A percentile compares a stretch with the other conserved stretches of the same genome.
Conservation (phyloP, 2,329 filamentous ascomycete species). For the Pseudonectria buxi region DNA sequence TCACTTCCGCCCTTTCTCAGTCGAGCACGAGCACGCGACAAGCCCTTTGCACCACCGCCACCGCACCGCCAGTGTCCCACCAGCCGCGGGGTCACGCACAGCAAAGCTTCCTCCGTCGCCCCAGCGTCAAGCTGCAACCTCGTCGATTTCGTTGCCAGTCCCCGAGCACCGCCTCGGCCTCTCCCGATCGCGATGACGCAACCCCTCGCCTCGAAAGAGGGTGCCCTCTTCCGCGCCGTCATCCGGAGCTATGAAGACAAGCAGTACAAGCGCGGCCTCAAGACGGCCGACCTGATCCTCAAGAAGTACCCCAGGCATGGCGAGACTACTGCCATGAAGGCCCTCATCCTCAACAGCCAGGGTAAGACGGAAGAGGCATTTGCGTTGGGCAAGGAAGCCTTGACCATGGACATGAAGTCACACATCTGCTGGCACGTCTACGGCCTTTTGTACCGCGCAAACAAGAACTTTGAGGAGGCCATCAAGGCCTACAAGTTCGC, state of each 20-base stretch:
- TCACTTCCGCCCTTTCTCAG: too few species aligned
- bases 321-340: constrained; percentile 98
- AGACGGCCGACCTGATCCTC: constrained; percentile 92
- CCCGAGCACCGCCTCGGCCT: not conserved
- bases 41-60: not conserved
- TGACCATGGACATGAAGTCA: constrained; percentile 96
- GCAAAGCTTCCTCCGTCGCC: not conserved
- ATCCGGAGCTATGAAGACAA: constrained; percentile 97
- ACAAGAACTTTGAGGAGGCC: constrained; percentile 97
- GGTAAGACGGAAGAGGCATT: constrained; percentile 94
- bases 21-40: too few species aligned
- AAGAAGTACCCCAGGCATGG: constrained; percentile 93
- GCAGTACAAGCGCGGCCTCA: constrained; percentile 92
- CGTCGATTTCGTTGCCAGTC: not conserved
- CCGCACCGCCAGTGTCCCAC: too few species aligned
- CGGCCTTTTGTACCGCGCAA: constrained; percentile 82
- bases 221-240: constrained; percentile 86
- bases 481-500: constrained; percentile 99
- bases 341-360: constrained; percentile 87
- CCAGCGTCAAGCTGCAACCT: too few species aligned
- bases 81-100: not conserved
- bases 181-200: constrained; percentile 54
- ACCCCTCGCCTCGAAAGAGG: constrained; percentile 77
- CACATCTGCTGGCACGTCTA: constrained; percentile 99
- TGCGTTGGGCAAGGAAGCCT: constrained; percentile 79